phyloP scores from a whole-genome alignment of 257 asterid species.

The Lycium barbarum region DNA sequence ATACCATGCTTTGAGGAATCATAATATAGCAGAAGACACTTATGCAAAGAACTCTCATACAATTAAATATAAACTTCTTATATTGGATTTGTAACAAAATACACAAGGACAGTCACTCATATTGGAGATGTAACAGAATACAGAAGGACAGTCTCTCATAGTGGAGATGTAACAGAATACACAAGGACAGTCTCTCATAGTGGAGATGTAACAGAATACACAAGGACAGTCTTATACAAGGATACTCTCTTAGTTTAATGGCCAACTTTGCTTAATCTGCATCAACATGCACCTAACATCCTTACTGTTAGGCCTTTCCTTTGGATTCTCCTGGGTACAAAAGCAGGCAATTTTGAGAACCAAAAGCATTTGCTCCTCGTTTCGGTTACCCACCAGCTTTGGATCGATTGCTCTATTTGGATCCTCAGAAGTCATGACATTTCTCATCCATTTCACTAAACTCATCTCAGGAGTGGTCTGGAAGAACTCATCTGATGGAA shows the following conservation, averaged over 20 bases:
- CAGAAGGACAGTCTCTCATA: slow-evolving; percentile 4
- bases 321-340: slow-evolving; percentile 79
- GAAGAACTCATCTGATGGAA: slow-evolving; percentile 81
- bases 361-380: slow-evolving; percentile 86
- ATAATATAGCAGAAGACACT: background rate
- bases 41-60: background rate
- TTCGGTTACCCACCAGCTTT: slow-evolving; percentile 61
- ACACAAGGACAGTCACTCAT: slow-evolving; percentile 12
- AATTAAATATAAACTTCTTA: background rate
- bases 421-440: slow-evolving; percentile 76
- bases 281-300: slow-evolving; percentile 74
- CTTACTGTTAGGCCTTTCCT: slow-evolving; percentile 86
- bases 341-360: slow-evolving; percentile 88
- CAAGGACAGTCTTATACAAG: slow-evolving; percentile 1
- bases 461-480: slow-evolving; percentile 72
- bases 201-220: background rate
- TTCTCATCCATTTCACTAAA: slow-evolving; percentile 87
- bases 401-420: slow-evolving; percentile 74
- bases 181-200: background rate
- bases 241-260: background rate
- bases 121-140: background rate
- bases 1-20: slow-evolving; percentile 8
- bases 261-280: slow-evolving; percentile 57
- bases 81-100: background rate
- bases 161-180: slow-evolving; percentile 3